Base-by-base conservation (phyloP, 768 basidiomycete genomes). In the Phaeolepiota aurea region DNA sequence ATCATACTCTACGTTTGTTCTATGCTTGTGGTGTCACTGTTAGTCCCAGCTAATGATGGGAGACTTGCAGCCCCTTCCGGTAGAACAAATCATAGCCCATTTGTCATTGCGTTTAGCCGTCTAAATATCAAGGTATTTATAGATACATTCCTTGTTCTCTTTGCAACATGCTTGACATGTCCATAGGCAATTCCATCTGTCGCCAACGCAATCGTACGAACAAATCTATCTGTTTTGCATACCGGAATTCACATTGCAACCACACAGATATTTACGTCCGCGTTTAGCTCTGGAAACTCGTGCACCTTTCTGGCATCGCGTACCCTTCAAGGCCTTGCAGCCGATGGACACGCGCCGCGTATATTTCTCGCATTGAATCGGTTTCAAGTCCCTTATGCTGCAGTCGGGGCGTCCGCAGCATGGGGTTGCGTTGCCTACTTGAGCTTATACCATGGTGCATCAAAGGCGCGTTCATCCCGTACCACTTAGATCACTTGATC, bases 61-160 rank as follows among this genome's bases (percentile, higher is more conserved):
- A 47, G 47, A 31, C 55, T 62, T 21, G 48, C 49, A 18, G 41
- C 44, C 22, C 37, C 49, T 15, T 51, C 55, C 36, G 51, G 53
- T 4, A 55, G 68, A 14, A 77, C 67, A 12, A 77, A 72, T 1
- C 61, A 75, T 30, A 83, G 80, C 20, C 85, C 85, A 0, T 87
- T 85, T 57, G 83, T 87, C 28, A 73, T 87, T 43, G 84, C 82
- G 18, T 76, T 85, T 49, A 65, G 59, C 30, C 61, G 68, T 15
- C 74, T 76, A 4, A 77, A 81, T 7, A 72, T 82, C 55, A 76
- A 72, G 56, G 76, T 62, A 14, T 46, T 34, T n/a, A 22, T n/a
- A 13, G 32, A 14, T 30, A 37, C 12, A n/a, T 20, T 35, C 15
- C 13, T 14, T 40, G 30, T 13, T 34, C 5, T 33, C 37, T 16